Base-by-base conservation (phyloP, 495 filamentous ascomycete genomes). In the Parathielavia appendiculata region DNA sequence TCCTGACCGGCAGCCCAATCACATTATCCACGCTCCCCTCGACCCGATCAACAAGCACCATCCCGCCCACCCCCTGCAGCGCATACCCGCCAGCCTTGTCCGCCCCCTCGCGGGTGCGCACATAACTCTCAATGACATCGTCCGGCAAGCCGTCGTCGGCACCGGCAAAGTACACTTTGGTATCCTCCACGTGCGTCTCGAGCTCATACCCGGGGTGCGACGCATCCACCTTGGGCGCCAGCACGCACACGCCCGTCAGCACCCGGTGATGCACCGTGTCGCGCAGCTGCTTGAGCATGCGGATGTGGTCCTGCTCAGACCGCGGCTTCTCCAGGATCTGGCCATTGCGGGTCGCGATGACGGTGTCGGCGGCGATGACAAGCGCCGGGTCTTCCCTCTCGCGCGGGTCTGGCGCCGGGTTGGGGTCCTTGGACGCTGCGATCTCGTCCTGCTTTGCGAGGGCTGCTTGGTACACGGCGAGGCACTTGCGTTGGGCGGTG, bases 71-170 rank as follows among this genome's bases (percentile, higher is more conserved):
- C 3, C 92, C 92, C 72, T 98, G 93, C 44, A 97, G 77, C 11
- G 90, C 95, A 73, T 98, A 98, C 0, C 93, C 95, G 1, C 93
- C 93, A 0, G 93, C 95, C 79, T 97, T 98, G 73, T 98, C 93
- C 23, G 79, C 90, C 1, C 95, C 93, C 75, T 98, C 95, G 43
- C 95, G 78, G 36, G 92, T 97, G 58, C 77, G 77, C 56, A 98
- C 91, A 77, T 98, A 98, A 26, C 85, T 82, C 69, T 88, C 70
- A 34, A 98, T 83, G 6, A 78, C 77, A 43, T 76, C 74, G 45
- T 79, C 77, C 1, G 75, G 69, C 73, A 96, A 66, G 23, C 95
- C 92, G 71, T 97, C 90, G 57, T 83, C 84, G 30, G 87, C 85
- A 45, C 77, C 79, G 50, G 73, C 75, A 74, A 98, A 97, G 63